phyloP scores from a whole-genome alignment of 441 rosid genomes.

The Aleurites moluccanus region DNA sequence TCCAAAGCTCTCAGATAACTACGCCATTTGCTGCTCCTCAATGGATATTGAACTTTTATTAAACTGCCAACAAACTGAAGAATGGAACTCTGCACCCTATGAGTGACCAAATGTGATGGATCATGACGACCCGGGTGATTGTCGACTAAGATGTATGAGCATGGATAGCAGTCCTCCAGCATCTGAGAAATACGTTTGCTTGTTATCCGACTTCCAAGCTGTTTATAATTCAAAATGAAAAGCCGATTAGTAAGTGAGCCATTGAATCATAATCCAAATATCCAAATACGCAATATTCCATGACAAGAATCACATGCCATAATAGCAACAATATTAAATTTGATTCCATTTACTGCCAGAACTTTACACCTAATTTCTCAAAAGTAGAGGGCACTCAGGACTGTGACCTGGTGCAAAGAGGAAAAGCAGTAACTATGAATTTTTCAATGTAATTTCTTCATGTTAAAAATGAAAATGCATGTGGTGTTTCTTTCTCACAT shows the following conservation, averaged over 20 bases:
- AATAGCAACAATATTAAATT: neutral
- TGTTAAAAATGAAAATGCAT: neutral
- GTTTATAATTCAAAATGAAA: constrained; percentile 36
- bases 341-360: neutral
- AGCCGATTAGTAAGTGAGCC: constrained; percentile 24
- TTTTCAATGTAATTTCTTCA: neutral
- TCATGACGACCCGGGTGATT: constrained; percentile 88
- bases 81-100: constrained; percentile 80
- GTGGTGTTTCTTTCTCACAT: neutral
- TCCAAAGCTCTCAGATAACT: constrained; percentile 55
- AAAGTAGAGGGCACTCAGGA: neutral
- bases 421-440: neutral
- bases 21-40: constrained; percentile 46
- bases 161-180: constrained; percentile 75
- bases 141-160: constrained; percentile 76
- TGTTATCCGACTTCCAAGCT: constrained; percentile 93
- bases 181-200: constrained; percentile 81
- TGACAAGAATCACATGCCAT: neutral
- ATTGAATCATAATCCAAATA: constrained; percentile 10
- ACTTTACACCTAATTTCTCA: neutral
- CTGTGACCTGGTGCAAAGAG: neutral
- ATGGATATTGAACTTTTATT: constrained; percentile 47
- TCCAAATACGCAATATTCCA: neutral
- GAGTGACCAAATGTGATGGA: constrained; percentile 92
- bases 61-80: constrained; percentile 60